Evolutionary conservation across 1,139 yeast genomes (phyloP), one percentile per base, ranked within the genome.

Genomic region (Geotrichum candidum): DNA sequence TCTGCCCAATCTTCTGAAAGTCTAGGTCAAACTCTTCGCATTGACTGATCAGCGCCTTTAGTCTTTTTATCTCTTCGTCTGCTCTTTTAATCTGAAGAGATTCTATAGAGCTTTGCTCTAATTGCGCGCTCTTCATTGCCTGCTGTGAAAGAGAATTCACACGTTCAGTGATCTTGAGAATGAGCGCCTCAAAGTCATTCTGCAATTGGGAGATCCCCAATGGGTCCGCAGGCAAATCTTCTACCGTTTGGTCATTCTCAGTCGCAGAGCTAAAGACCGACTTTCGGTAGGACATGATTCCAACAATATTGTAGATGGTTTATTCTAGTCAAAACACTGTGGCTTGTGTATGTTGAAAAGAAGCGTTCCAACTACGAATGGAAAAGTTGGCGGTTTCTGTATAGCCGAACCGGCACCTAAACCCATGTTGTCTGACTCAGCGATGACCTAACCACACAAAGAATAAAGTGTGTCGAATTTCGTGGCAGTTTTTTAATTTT

Each of bases 1-100:
- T 77, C 69, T 88, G 96, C 64, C 86, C 86, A 61, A 90, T 70
- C 73, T 87, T 88, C 70, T 82, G 78, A 64, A 88, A 85, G 66
- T 87, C 88, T 63, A 74, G 70, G 66, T 87, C 89, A 27, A 89
- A 68, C 18, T 79, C 80, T 52, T 81, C 81, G 66, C 92, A 87
- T 52, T 80, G 74, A 6, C 69, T 67, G 25, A 86, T 65, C 18
- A 88, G 64, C 1, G 64, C 62, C 52, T 80, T 81, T 2, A 84
- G 77, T 11, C 73, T 73, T 0, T 70, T 70, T 56, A 87, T 76
- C 61, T 84, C 81, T 2, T 70, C 67, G 41, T 80, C 81, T 73
- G 69, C 77, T 63, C 60, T 61, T 2, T 65, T 65, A 11, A 69
- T 61, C 33, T 69, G 70, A 4, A 61, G 63, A 27, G 59, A 52